phyloP scores from a whole-genome alignment of 768 basidiomycete species.

The Fistulinella prunicolor region DNA sequence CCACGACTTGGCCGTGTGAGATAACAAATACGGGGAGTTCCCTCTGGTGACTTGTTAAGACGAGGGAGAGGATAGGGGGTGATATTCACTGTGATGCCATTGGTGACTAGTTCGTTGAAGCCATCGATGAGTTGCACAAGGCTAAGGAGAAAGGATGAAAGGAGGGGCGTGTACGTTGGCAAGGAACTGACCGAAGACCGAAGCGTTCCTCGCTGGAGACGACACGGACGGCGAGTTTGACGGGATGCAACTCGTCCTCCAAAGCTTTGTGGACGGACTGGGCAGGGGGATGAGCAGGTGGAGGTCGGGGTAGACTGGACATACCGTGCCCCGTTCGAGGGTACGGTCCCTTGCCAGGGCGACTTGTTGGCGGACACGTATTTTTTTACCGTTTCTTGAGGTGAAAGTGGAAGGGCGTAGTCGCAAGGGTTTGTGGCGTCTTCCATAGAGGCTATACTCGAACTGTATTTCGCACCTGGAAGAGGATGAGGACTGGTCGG shows the following conservation, averaged over 20 bases:
- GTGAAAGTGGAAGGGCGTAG: slow-evolving; percentile 55
- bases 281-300: background rate
- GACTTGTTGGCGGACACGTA: slow-evolving; percentile 48
- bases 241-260: slow-evolving; percentile 66
- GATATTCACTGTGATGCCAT: slow-evolving; percentile 51
- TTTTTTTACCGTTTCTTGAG: slow-evolving; percentile 57
- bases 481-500: background rate
- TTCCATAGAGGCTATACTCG: slow-evolving; percentile 69
- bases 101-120: slow-evolving; percentile 47
- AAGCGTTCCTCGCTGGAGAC: slow-evolving; percentile 68
- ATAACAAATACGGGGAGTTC: slow-evolving; percentile 85
- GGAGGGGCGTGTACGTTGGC: background rate
- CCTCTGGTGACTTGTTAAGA: slow-evolving; percentile 42
- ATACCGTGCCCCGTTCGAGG: slow-evolving; percentile 55
- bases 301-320: slow-evolving; percentile 5
- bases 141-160: slow-evolving; percentile 36
- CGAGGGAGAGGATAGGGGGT: background rate
- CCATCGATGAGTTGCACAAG: slow-evolving; percentile 70
- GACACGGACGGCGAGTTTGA: slow-evolving; percentile 50
- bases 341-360: slow-evolving; percentile 54
- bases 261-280: slow-evolving; percentile 75
- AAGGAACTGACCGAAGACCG: slow-evolving; percentile 59
- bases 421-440: slow-evolving; percentile 46
- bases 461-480: slow-evolving; percentile 77
- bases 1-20: slow-evolving; percentile 57